Conservation (phyloP, 2,329 filamentous ascomycete species). For the Diaporthe vexans region DNA sequence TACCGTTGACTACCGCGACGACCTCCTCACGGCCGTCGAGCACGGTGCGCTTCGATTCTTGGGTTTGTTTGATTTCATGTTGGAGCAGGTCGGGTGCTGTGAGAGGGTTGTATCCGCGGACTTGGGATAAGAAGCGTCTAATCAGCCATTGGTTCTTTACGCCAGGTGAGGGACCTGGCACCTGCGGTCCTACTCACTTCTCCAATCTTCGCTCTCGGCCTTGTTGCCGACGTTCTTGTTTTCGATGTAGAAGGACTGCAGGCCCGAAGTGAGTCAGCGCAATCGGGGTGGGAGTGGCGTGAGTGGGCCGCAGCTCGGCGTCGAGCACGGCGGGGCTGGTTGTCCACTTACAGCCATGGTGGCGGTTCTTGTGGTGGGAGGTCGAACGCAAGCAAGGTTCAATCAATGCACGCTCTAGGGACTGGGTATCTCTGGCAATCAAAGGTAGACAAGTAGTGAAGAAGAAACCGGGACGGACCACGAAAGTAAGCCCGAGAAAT, state of each 20-base stretch:
- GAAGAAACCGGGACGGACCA: neutral
- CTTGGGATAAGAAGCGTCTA: conserved; percentile 55
- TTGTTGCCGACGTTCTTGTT: conserved; percentile 85
- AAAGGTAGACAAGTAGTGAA: neutral
- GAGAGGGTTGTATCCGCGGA: conserved; percentile 92
- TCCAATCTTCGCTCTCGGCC: conserved; percentile 82
- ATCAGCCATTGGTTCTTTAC: conserved; percentile 44
- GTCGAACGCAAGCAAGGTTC: conserved; percentile 5
- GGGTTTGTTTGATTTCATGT: conserved; percentile 82
- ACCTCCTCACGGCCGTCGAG: conserved; percentile 73
- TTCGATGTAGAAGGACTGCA: conserved; percentile 77
- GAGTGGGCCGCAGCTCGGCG: conserved; percentile 21
- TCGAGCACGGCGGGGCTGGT: conserved; percentile 8
- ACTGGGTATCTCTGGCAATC: conserved; percentile 16
- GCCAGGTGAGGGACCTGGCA: conserved; percentile 33
- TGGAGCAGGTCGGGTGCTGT: conserved; percentile 95
- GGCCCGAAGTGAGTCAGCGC: conserved; percentile 46
- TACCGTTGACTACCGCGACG: conserved; percentile 74
- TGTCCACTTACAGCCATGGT: conserved; percentile 53
- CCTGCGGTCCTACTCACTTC: conserved; percentile 71
- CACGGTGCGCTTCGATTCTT: conserved; percentile 71
- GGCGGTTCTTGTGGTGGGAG: conserved; percentile 33
- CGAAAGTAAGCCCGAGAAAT: neutral
- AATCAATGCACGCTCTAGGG: conserved; percentile 25
- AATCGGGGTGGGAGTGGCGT: neutral